Evolutionary conservation across 2,329 filamentous ascomycete genomes (phyloP).

Genomic region (Boeremia lycopersici): DNA sequence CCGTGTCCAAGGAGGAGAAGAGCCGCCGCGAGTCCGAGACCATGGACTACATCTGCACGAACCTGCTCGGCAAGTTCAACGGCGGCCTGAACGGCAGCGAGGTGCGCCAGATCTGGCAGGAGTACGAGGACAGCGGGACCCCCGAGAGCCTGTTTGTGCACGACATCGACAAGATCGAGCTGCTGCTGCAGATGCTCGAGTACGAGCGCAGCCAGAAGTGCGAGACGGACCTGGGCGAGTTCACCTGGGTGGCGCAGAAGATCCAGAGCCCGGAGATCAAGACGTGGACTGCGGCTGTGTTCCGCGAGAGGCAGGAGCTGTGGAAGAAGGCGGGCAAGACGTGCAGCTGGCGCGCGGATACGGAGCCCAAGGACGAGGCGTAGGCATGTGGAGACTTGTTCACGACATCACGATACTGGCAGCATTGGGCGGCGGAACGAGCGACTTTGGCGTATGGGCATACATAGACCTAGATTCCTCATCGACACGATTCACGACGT

Average conservation of each 20-base stretch:
- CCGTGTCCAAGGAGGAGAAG: conserved; percentile 86
- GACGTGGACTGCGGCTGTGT: conserved; percentile 76
- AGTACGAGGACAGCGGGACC: conserved; percentile 90
- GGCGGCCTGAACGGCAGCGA: conserved; percentile 72
- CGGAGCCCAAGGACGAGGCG: conserved; percentile 27
- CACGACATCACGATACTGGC: conserved; percentile 9
- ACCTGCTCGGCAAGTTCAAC: conserved; percentile 74
- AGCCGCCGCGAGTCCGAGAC: conserved; percentile 82
- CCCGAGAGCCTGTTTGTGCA: conserved; percentile 89
- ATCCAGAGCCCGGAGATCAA: conserved; percentile 79
- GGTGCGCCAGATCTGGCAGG: conserved; percentile 84
- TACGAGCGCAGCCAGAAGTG: conserved; percentile 79
- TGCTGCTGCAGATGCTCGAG: conserved; percentile 93
- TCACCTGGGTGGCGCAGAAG: conserved; percentile 75
- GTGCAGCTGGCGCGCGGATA: conserved; percentile 37
- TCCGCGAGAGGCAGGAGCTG: conserved; percentile 75
- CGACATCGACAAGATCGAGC: conserved; percentile 96
- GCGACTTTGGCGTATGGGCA: conserved; percentile 6
- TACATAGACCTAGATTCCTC: conserved; percentile 14
- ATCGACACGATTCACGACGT: not conserved
- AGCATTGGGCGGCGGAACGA: conserved; percentile 1
- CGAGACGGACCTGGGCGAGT: conserved; percentile 80
- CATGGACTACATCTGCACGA: conserved; percentile 86
- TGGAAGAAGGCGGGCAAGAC: conserved; percentile 62
- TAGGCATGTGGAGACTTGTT: not conserved